A percentile compares a stretch with the other conserved stretches of the same genome.
Evolutionary conservation across 2,329 filamentous ascomycete species (phyloP).

Genomic region (Venturia effusa): DNA sequence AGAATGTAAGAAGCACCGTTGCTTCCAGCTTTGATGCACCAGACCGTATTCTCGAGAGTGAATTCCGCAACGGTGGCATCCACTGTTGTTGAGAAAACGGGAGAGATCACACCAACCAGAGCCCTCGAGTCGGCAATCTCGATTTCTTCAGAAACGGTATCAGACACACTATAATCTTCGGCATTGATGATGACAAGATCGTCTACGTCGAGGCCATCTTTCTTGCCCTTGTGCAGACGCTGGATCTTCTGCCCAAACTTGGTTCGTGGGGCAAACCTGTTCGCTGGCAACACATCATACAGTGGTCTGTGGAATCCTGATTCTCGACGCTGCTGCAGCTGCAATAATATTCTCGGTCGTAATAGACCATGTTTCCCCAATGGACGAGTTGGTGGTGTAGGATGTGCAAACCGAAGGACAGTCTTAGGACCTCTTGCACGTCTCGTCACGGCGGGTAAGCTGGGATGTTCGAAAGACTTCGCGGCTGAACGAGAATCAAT

Average conservation of each 20-base stretch:
- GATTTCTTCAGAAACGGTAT: constrained; percentile 26
- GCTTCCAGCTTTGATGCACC: constrained; percentile 31
- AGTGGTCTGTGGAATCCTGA: constrained; percentile 54
- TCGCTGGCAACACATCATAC: constrained; percentile 63
- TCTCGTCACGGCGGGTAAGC: neutral
- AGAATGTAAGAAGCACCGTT: constrained; percentile 25
- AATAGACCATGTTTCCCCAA: constrained; percentile 21
- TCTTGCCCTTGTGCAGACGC: constrained; percentile 47
- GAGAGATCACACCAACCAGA: constrained; percentile 60
- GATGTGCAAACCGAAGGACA: constrained; percentile 56
- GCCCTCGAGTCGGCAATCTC: constrained; percentile 36
- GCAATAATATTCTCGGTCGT: constrained; percentile 57
- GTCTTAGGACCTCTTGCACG: constrained; percentile 44
- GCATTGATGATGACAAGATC: constrained; percentile 63
- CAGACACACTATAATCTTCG: constrained; percentile 46
- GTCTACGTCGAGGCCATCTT: constrained; percentile 52
- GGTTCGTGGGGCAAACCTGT: constrained; percentile 41
- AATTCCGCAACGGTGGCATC: constrained; percentile 48
- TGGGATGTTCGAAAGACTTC: neutral
- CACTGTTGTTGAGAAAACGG: constrained; percentile 17
- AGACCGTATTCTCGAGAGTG: constrained; percentile 42
- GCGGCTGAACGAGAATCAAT: neutral
- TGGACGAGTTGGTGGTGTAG: constrained; percentile 45
- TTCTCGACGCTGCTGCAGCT: constrained; percentile 56
- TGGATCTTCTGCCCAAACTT: constrained; percentile 39